Conservation (phyloP, 2,329 filamentous ascomycete genomes). For the Chaetomium globosum region DNA sequence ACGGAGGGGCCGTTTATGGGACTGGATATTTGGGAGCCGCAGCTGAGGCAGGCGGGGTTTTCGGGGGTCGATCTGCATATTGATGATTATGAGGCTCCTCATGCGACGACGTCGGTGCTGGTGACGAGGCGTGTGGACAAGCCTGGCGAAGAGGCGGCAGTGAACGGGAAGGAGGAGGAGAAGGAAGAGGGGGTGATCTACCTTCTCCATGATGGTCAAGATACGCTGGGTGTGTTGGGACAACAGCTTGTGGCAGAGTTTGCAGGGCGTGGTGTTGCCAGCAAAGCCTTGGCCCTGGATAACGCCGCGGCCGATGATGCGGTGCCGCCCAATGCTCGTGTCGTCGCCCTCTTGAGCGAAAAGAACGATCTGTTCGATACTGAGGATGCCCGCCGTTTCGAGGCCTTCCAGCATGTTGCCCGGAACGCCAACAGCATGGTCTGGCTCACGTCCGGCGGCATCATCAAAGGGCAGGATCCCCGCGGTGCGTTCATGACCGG, state of each 20-base stretch:
- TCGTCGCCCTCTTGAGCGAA: neutral
- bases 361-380: neutral
- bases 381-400: neutral
- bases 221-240: neutral
- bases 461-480: neutral
- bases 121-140: neutral
- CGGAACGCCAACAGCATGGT: neutral
- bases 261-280: neutral
- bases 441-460: neutral
- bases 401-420: neutral
- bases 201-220: neutral
- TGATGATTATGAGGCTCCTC: neutral
- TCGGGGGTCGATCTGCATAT: neutral
- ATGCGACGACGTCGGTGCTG: neutral
- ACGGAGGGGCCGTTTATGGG: neutral
- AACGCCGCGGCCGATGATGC: neutral
- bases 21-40: neutral
- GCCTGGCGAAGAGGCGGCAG: too few relatives aligned
- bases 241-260: neutral
- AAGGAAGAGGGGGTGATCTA: neutral
- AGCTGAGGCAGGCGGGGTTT: neutral
- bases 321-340: neutral
- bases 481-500: neutral
- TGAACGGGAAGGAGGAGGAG: neutral
- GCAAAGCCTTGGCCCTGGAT: neutral